A percentile compares a stretch with the other conserved stretches of the same genome.
phyloP scores from a whole-genome alignment of 345 rosid species.

The Euphorbia pulcherrima region DNA sequence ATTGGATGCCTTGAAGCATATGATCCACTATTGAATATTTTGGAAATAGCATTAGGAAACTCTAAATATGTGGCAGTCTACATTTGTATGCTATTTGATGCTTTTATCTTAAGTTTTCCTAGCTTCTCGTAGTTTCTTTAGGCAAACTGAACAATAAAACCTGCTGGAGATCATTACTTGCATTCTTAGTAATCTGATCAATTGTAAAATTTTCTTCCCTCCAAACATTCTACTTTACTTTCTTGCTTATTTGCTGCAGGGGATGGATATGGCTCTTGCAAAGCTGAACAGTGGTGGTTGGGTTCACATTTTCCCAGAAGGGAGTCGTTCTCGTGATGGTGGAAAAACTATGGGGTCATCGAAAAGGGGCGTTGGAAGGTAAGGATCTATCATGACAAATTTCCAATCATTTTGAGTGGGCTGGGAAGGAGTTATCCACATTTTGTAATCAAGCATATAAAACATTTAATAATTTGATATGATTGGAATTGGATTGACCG shows the following conservation, averaged over 20 bases:
- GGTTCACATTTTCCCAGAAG: constrained; percentile 99
- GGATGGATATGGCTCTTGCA: constrained; percentile 93
- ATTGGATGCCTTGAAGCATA: neutral
- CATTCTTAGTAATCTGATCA: neutral
- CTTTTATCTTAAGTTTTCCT: neutral
- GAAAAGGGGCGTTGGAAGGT: constrained; percentile 98
- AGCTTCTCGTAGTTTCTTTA: neutral
- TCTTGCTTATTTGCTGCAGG: constrained; percentile 40
- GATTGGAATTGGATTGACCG: neutral
- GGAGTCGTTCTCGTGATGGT: constrained; percentile 90
- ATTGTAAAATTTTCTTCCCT: neutral
- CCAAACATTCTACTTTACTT: neutral
- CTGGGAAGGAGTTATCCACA: neutral
- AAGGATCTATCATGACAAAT: constrained; percentile 13
- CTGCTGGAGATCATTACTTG: neutral
- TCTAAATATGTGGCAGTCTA: neutral
- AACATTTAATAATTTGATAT: neutral
- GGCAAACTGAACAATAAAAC: neutral
- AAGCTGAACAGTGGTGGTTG: constrained; percentile 86
- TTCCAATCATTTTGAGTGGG: neutral
- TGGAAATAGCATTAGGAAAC: neutral
- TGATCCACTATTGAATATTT: neutral
- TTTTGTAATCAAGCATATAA: neutral
- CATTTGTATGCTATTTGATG: neutral
- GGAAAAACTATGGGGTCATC: constrained; percentile 77